Percentiles rank a stretch among this genome's conserved stretches.
Evolutionary conservation across 139 green algal species (phyloP).

Genomic region (Zygnema cylindricum): DNA sequence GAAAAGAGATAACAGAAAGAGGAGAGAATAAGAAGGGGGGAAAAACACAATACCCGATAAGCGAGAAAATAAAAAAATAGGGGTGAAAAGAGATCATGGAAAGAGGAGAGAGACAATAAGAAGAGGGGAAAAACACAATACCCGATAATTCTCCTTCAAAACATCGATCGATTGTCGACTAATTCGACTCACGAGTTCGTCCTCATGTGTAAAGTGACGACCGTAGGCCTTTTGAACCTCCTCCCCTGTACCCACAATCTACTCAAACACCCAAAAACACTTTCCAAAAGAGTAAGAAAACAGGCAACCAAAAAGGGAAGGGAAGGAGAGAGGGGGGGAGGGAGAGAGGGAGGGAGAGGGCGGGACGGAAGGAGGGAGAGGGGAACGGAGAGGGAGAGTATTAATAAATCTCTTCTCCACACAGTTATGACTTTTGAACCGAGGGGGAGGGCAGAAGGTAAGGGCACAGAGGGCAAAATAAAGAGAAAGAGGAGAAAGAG

Average conservation of each 20-base stretch:
- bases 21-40: not conserved
- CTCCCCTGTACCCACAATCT: conserved; percentile 83
- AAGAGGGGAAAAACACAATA: conserved; percentile 59
- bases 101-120: too few species aligned
- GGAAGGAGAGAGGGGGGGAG: too few species aligned
- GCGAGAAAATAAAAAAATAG: not conserved
- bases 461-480: not conserved
- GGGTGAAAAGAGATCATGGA: not conserved
- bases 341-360: too few species aligned
- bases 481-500: not conserved
- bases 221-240: conserved; percentile 86
- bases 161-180: conserved; percentile 83
- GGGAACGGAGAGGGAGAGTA: too few species aligned
- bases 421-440: not conserved
- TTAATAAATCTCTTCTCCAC: too few species aligned
- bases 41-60: too few species aligned
- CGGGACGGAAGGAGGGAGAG: too few species aligned
- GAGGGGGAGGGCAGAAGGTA: not conserved
- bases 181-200: conserved; percentile 79
- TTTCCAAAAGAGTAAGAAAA: too few species aligned
- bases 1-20: not conserved
- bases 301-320: too few species aligned
- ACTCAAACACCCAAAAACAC: too few species aligned
- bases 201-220: conserved; percentile 91
- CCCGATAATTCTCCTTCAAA: conserved; percentile 78